Conservation (phyloP, 1,284 basidiomycete genomes). For the Rhodotorula sp. region DNA sequence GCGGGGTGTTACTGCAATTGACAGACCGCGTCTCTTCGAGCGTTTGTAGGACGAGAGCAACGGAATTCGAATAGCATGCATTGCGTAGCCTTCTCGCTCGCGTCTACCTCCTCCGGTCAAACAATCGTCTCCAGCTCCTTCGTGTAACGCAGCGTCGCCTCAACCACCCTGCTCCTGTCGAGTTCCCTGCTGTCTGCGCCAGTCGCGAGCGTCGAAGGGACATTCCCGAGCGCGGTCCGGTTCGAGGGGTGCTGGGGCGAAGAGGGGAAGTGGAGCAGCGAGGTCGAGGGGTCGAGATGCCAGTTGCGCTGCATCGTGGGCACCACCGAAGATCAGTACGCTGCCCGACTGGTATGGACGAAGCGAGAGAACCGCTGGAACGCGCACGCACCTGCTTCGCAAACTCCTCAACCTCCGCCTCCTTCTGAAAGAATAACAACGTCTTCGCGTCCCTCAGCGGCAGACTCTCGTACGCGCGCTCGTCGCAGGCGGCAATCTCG, state of each 20-base stretch:
- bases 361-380: background rate
- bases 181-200: conserved; percentile 67
- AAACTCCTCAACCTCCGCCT: conserved; percentile 72
- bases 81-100: background rate
- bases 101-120: conserved; percentile 50
- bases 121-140: conserved; percentile 85
- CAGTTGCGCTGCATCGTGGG: conserved; percentile 46
- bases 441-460: conserved; percentile 85
- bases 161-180: conserved; percentile 74
- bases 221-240: background rate
- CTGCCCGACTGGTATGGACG: too few species aligned
- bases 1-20: too few species aligned
- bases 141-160: conserved; percentile 70
- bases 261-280: conserved; percentile 46
- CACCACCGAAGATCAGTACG: background rate
- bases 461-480: conserved; percentile 80
- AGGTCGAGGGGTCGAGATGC: conserved; percentile 50
- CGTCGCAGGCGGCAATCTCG: conserved; percentile 90
- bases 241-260: conserved; percentile 17
- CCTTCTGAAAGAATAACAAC: conserved; percentile 78
- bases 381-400: conserved; percentile 59
- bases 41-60: background rate
- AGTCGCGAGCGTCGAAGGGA: conserved; percentile 73
- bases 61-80: background rate
- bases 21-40: too few species aligned